Evolutionary conservation across 1,284 basidiomycete species (phyloP).

Genomic region (Trichosporon inkin): DNA sequence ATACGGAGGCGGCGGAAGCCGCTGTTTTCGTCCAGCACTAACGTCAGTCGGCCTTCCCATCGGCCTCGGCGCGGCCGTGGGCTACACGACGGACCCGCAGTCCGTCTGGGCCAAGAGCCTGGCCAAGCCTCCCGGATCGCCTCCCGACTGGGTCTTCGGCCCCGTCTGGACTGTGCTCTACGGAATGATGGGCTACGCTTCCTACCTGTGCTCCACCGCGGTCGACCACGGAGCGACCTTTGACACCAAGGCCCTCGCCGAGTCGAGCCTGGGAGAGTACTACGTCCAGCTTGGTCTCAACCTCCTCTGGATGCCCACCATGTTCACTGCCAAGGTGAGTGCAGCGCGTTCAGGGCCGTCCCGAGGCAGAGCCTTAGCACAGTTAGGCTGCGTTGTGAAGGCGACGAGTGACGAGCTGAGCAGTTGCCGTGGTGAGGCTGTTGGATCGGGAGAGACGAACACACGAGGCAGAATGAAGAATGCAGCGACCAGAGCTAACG

Average conservation of each 20-base stretch:
- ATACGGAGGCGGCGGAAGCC: too few relatives aligned
- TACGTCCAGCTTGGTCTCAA: conserved; percentile 17
- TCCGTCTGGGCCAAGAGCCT: conserved; percentile 12
- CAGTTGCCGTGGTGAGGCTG: too few relatives aligned
- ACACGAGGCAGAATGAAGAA: too few relatives aligned
- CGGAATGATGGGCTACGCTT: conserved; percentile 67
- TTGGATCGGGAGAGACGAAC: too few relatives aligned
- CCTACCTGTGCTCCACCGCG: conserved; percentile 61
- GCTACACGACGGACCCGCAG: conserved; percentile 45
- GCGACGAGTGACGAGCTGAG: too few relatives aligned
- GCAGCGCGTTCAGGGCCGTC: conserved; percentile 55
- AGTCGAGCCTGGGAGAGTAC: conserved; percentile 8
- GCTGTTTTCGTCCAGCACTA: background rate
- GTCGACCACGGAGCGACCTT: conserved; percentile 50
- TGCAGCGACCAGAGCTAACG: background rate
- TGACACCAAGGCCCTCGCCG: background rate
- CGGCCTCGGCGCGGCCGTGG: conserved; percentile 58
- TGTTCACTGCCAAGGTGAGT: conserved; percentile 48
- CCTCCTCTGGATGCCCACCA: conserved; percentile 15
- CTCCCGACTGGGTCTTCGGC: conserved; percentile 17
- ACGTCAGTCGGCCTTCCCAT: conserved; percentile 58
- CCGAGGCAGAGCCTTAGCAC: conserved; percentile 12
- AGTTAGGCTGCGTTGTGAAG: background rate
- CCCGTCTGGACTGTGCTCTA: conserved; percentile 39
- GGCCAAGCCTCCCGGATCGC: conserved; percentile 15